Percentiles rank a stretch among this genome's conserved stretches.
Evolutionary conservation across 352 stramenopile genomes (phyloP).

Genomic region (Pythium dissotocum): DNA sequence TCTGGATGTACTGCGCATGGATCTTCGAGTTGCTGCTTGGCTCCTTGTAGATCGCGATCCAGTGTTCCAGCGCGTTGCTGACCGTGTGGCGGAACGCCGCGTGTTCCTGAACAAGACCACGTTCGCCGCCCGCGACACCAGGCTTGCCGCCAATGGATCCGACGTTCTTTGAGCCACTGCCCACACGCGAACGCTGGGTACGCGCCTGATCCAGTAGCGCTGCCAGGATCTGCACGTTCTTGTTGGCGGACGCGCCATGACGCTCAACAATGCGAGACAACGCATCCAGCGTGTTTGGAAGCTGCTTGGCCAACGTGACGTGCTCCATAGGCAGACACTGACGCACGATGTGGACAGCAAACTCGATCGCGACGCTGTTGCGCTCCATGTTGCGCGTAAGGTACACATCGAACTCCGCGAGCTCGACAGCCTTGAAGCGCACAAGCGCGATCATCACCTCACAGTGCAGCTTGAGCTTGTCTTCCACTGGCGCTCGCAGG

Average conservation of each 20-base stretch:
- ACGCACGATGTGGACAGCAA: conserved; percentile 95
- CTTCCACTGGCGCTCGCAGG: conserved; percentile 92
- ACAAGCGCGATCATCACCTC: conserved; percentile 95
- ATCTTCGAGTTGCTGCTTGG: conserved; percentile 92
- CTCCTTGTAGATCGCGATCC: conserved; percentile 98
- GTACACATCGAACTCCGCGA: conserved; percentile 94
- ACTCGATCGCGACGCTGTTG: conserved; percentile 95
- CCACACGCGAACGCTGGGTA: conserved; percentile 39
- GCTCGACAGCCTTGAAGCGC: conserved; percentile 92
- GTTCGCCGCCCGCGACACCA: conserved; percentile 31
- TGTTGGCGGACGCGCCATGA: conserved; percentile 73
- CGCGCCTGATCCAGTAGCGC: conserved; percentile 79
- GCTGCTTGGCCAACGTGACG: conserved; percentile 87
- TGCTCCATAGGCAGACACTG: conserved; percentile 92
- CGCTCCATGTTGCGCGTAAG: conserved; percentile 94
- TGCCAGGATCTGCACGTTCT: conserved; percentile 86
- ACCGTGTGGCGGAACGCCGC: conserved; percentile 85
- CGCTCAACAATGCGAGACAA: conserved; percentile 86
- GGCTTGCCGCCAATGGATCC: conserved; percentile 56
- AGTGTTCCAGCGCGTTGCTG: conserved; percentile 95
- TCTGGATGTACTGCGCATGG: conserved; percentile 95
- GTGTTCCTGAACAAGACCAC: conserved; percentile 64
- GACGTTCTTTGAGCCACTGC: conserved; percentile 41
- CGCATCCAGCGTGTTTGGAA: conserved; percentile 93
- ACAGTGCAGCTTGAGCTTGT: conserved; percentile 95